These are phyloP conservation scores for Gossypium anomalum DNA, from an alignment of 345 rosid species.

Conservation along the genomic window DNA sequence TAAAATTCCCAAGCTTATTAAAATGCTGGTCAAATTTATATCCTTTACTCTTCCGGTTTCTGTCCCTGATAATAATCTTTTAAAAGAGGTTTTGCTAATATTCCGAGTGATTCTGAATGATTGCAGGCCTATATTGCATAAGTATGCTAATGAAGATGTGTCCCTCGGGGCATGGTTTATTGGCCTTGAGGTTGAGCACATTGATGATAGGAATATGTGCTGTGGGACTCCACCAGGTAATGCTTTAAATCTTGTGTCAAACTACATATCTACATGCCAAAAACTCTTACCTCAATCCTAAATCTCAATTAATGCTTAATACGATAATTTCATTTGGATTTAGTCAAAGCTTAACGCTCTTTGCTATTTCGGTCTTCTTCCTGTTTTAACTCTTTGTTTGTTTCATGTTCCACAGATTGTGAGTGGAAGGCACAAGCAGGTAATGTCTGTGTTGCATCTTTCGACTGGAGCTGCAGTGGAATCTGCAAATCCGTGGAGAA, in stretches of 20 bases:
- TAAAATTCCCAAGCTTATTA: not conserved
- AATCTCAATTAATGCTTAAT: not conserved
- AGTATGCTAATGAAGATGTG: slow-evolving; percentile 94
- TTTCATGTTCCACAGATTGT: slow-evolving; percentile 48
- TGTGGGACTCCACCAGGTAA: slow-evolving; percentile 99
- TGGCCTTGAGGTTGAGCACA: slow-evolving; percentile 96
- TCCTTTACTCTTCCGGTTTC: too few species aligned
- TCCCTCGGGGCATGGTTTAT: slow-evolving; percentile 96
- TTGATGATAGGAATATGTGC: slow-evolving; percentile 84
- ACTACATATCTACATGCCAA: not conserved
- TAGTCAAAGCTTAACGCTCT: not conserved
- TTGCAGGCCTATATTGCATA: slow-evolving; percentile 84
- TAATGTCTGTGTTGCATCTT: slow-evolving; percentile 82
- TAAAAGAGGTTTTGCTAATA: not conserved
- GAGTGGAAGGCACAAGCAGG: slow-evolving; percentile 99
- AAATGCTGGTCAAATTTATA: not conserved
- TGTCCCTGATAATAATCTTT: not conserved
- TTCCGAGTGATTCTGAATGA: slow-evolving; percentile 16
- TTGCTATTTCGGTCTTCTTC: not conserved
- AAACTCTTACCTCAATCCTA: not conserved
- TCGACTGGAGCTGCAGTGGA: slow-evolving; percentile 98
- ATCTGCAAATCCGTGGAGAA: slow-evolving; percentile 95
- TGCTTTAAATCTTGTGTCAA: not conserved
- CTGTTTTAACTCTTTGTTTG: not conserved
- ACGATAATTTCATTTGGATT: not conserved